A percentile compares a stretch with the other conserved stretches of the same genome.
These are phyloP conservation scores for Lumnitzera racemosa DNA, from an alignment of 345 rosid species.

Conservation along the genomic window DNA sequence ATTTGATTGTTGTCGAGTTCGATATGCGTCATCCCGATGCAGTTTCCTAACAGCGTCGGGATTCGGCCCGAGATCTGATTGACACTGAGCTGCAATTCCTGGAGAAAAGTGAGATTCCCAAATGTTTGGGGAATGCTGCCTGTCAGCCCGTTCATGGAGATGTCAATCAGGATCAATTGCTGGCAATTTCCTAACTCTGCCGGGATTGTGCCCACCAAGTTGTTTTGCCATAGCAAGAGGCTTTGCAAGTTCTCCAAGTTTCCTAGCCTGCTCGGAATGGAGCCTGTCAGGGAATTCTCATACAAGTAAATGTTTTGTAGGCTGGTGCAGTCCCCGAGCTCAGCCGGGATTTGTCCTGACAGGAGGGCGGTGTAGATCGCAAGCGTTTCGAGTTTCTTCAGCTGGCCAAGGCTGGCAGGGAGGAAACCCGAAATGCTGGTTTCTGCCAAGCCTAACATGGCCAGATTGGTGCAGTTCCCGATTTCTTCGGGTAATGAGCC, in stretches of 20 bases:
- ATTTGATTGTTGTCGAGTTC: constrained; percentile 83
- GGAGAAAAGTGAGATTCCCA: constrained; percentile 45
- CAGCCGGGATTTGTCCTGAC: constrained; percentile 74
- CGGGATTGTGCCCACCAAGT: constrained; percentile 61
- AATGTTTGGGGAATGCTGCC: constrained; percentile 65
- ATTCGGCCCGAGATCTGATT: constrained; percentile 74
- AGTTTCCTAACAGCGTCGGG: constrained; percentile 50
- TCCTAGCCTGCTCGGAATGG: constrained; percentile 54
- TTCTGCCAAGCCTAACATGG: constrained; percentile 69
- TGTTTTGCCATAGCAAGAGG: constrained; percentile 72
- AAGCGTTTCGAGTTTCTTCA: constrained; percentile 60
- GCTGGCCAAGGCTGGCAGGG: constrained; percentile 56
- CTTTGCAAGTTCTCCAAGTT: constrained; percentile 41
- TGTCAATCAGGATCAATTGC: constrained; percentile 46
- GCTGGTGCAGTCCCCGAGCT: constrained; percentile 63
- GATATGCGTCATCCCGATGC: constrained; percentile 49
- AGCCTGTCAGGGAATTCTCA: constrained; percentile 68
- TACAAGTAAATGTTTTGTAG: constrained; percentile 70
- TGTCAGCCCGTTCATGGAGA: constrained; percentile 63
- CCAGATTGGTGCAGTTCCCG: constrained; percentile 59
- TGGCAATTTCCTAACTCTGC: constrained; percentile 63
- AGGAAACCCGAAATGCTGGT: constrained; percentile 80
- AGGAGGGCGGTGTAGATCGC: constrained; percentile 69
- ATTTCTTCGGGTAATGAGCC: constrained; percentile 66
- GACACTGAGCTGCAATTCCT: constrained; percentile 67